Base-by-base conservation (phyloP, 441 rosid species). In the Jatropha multifida region DNA sequence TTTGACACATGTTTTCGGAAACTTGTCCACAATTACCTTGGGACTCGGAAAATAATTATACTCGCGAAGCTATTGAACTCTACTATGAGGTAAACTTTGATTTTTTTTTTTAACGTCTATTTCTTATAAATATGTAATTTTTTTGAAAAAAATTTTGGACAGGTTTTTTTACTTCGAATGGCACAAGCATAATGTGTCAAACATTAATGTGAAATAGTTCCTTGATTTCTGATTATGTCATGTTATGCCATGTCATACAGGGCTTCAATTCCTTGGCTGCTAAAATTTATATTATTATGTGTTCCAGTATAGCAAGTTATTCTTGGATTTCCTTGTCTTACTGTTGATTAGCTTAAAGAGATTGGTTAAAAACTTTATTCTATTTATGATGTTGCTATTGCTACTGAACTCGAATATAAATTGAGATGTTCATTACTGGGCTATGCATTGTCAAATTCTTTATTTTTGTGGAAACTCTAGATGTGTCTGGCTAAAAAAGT, bases 1-100 rank as follows among this genome's bases (percentile, higher is more conserved):
- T 62, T 72, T 81, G 82, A 63, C 78, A 95, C 94, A 90, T 95
- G 90, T 93, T 89, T 79, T 88, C 96, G 77, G 98, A 91, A 78
- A 81, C 84, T 82, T 83, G 82, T 72, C 92, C 90, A 5, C 90
- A 92, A n/a, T 75, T 94, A 74, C 85, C 90, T 26, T 93, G 98
- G 99, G 99, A 95, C 74, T 79, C 65, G 55, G 83, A 90, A 83
- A 90, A 85, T 44, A 78, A 82, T 52, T 93, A 95, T 77, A 83
- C 90, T 23, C 91, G 92, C 62, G 90, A 89, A 69, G 86, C 86
- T 59, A 79, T 95, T 77, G 96, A 95, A 86, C 77, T 95, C 56
- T 91, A 90, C 86, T 93, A 87, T 66, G 96, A 93, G 93, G 99
- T 94, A 86, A 76, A 76, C 72, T 38, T 20, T 73, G 41, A 3